Percentiles rank a stretch among this genome's conserved stretches.
phyloP scores from a whole-genome alignment of 441 rosid species.

The Flueggea neowawraea region DNA sequence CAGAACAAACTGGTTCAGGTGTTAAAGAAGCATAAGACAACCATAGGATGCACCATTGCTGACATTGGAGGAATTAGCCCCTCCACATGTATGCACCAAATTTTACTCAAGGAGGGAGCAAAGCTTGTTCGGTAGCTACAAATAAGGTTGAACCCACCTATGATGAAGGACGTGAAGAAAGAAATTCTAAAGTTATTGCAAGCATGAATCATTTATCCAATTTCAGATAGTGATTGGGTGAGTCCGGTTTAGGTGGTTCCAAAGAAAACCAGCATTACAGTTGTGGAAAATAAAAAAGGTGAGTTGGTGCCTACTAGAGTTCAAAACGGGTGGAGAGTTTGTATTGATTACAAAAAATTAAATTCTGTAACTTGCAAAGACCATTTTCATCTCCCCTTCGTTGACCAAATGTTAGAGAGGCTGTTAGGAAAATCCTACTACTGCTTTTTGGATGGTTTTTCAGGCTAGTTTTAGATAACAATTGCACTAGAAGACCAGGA shows the following conservation, averaged over 20 bases:
- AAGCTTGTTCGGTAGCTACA: not conserved
- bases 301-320: not conserved
- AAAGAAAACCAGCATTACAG: not conserved
- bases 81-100: not conserved
- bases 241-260: conserved; percentile 1
- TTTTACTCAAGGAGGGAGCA: not conserved
- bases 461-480: not conserved
- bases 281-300: not conserved
- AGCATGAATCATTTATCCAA: not conserved
- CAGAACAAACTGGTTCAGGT: not conserved
- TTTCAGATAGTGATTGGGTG: conserved; percentile 1
- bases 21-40: not conserved
- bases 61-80: not conserved
- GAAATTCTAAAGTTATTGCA: not conserved
- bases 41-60: not conserved
- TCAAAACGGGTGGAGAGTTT: not conserved
- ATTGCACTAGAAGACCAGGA: not conserved
- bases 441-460: conserved; percentile 3
- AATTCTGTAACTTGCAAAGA: not conserved
- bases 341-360: not conserved
- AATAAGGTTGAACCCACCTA: not conserved
- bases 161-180: not conserved
- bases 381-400: not conserved
- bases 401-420: not conserved
- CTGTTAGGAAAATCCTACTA: not conserved